A percentile compares a stretch with the other conserved stretches of the same genome.
These are phyloP conservation scores for Colletotrichum sp. DNA, from an alignment of 2,329 filamentous ascomycete genomes.

Conservation along the genomic window DNA sequence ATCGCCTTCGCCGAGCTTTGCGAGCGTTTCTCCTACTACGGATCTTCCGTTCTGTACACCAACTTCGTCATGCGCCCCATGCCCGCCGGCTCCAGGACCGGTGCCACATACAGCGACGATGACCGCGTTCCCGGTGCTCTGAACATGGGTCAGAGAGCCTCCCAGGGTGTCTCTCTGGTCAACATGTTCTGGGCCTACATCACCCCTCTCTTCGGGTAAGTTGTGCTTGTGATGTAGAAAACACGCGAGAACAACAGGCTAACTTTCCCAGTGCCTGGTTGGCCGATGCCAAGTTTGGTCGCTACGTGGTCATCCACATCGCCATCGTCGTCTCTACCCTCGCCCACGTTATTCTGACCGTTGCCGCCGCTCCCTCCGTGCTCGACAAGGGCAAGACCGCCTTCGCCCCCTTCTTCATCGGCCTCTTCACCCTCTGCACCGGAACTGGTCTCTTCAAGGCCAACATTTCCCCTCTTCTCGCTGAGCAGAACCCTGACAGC, in stretches of 20 bases:
- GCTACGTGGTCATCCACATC: conserved; percentile 75
- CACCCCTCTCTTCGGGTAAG: conserved; percentile 61
- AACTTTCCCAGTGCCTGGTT: conserved; percentile 48
- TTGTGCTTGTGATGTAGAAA: neutral
- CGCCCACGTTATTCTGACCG: conserved; percentile 70
- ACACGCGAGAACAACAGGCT: neutral
- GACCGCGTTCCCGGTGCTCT: conserved; percentile 55
- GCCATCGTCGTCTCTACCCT: conserved; percentile 70
- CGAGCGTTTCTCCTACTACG: conserved; percentile 82
- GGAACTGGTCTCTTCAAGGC: conserved; percentile 84
- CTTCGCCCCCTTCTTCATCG: conserved; percentile 73
- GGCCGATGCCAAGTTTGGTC: conserved; percentile 75
- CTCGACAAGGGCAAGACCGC: conserved; percentile 63
- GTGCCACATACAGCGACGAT: conserved; percentile 42
- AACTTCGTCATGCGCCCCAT: conserved; percentile 67
- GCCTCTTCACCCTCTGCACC: conserved; percentile 58
- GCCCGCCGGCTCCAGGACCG: conserved; percentile 59
- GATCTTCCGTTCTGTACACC: conserved; percentile 71
- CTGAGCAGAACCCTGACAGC: conserved; percentile 70
- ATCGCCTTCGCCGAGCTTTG: conserved; percentile 77
- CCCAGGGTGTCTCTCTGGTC: conserved; percentile 53
- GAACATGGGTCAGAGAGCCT: conserved; percentile 62
- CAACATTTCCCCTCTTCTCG: conserved; percentile 76
- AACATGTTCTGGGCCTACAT: conserved; percentile 69
- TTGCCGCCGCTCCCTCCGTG: conserved; percentile 67